These are phyloP conservation scores for Clitopilus hobsonii DNA, from an alignment of 768 basidiomycete genomes.

Conservation along the genomic window DNA sequence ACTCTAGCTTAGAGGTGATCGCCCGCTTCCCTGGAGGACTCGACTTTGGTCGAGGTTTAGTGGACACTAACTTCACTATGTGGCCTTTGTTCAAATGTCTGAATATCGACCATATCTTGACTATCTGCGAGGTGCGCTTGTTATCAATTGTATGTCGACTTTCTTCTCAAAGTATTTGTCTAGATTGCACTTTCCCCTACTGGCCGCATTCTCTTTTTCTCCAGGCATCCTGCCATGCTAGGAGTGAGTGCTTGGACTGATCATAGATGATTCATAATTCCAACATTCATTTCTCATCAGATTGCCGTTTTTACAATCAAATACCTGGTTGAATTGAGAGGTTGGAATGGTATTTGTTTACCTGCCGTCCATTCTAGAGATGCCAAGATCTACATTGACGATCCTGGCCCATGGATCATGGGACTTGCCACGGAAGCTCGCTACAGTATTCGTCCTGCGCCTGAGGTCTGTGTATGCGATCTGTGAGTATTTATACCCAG, in stretches of 20 bases:
- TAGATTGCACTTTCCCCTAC: slow-evolving; percentile 86
- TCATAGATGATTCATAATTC: background rate
- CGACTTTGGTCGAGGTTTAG: slow-evolving; percentile 86
- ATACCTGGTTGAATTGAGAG: slow-evolving; percentile 88
- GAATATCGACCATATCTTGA: slow-evolving; percentile 90
- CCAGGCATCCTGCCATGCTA: slow-evolving; percentile 87
- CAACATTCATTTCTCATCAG: slow-evolving; percentile 26
- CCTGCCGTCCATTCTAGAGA: slow-evolving; percentile 84
- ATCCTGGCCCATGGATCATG: slow-evolving; percentile 96
- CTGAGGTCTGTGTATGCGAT: slow-evolving; percentile 87
- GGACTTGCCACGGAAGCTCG: slow-evolving; percentile 84
- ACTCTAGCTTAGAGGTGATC: slow-evolving; percentile 70
- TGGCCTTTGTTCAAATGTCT: slow-evolving; percentile 95
- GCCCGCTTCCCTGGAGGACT: slow-evolving; percentile 91
- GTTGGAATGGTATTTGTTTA: slow-evolving; percentile 88
- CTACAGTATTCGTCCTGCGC: slow-evolving; percentile 65
- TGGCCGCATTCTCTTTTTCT: slow-evolving; percentile 83
- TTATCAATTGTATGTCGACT: background rate
- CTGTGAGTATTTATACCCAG: slow-evolving; percentile 45
- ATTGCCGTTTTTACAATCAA: slow-evolving; percentile 88
- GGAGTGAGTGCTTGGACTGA: slow-evolving; percentile 44
- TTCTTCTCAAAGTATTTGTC: slow-evolving; percentile 31
- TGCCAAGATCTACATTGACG: slow-evolving; percentile 89
- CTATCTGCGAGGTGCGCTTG: slow-evolving; percentile 73
- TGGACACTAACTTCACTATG: slow-evolving; percentile 94